These are phyloP conservation scores for Medicago arabica DNA, from an alignment of 306 rosid species.

Conservation along the genomic window DNA sequence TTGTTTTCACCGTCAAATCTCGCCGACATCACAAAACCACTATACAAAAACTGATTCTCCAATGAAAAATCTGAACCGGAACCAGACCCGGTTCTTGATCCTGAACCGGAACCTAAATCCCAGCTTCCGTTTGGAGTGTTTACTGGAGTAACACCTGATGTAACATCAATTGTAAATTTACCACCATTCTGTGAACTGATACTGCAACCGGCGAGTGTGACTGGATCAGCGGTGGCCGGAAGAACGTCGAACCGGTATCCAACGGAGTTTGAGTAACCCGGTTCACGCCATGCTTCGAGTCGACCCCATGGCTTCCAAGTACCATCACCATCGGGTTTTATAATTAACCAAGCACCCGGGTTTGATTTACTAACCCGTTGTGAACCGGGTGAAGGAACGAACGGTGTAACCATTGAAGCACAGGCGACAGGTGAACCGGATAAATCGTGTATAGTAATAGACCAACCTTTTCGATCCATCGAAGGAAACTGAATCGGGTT, in stretches of 20 bases:
- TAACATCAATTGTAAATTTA: constrained; percentile 48
- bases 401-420: constrained; percentile 47
- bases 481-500: constrained; percentile 32
- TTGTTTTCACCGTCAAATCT: constrained; percentile 45
- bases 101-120: constrained; percentile 49
- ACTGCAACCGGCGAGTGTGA: constrained; percentile 45
- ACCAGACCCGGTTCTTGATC: constrained; percentile 38
- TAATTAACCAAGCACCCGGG: constrained; percentile 59
- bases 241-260: constrained; percentile 55
- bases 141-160: constrained; percentile 48
- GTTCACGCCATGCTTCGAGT: constrained; percentile 57
- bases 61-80: constrained; percentile 45
- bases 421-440: constrained; percentile 59
- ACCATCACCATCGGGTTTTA: constrained; percentile 54
- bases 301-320: constrained; percentile 66
- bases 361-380: constrained; percentile 55
- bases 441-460: constrained; percentile 53
- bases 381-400: constrained; percentile 57
- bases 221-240: constrained; percentile 48
- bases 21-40: constrained; percentile 61
- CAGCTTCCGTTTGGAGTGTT: constrained; percentile 49
- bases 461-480: constrained; percentile 54
- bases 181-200: constrained; percentile 51
- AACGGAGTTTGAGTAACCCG: constrained; percentile 38
- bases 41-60: constrained; percentile 33